These are phyloP conservation scores for Ligustrum vulgare DNA, from an alignment of 257 asterid species.

Conservation along the genomic window DNA sequence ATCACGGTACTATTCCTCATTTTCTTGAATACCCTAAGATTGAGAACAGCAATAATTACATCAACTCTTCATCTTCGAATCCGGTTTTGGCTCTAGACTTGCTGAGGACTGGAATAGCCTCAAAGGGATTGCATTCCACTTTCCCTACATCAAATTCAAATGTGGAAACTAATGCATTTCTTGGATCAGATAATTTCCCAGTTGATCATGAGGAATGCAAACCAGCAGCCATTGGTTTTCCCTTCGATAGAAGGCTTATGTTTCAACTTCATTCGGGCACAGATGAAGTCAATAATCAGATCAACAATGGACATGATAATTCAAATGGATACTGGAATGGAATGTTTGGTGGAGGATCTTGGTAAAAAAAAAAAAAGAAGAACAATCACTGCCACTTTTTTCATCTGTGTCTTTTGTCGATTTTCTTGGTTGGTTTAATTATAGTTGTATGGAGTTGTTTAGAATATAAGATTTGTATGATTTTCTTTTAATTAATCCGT, in stretches of 20 bases:
- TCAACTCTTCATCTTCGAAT: conserved; percentile 25
- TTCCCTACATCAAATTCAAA: conserved; percentile 25
- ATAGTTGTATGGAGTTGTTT: conserved; percentile 24
- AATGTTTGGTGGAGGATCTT: conserved; percentile 58
- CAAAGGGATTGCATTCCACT: conserved; percentile 28
- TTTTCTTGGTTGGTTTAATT: not conserved
- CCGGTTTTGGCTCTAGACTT: conserved; percentile 49
- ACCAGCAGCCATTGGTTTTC: conserved; percentile 39
- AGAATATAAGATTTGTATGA: not conserved
- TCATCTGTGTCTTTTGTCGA: not conserved
- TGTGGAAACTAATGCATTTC: conserved; percentile 31
- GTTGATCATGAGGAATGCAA: conserved; percentile 64
- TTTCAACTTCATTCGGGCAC: conserved; percentile 39
- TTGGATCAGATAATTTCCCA: conserved; percentile 38
- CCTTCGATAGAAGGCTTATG: conserved; percentile 46
- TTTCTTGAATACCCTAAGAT: conserved; percentile 49
- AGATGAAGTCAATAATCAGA: conserved; percentile 31
- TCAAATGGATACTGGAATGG: conserved; percentile 71
- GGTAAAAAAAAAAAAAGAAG: conserved; percentile 34
- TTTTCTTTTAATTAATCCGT: not conserved
- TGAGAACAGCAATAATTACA: conserved; percentile 24
- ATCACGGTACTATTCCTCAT: conserved; percentile 33
- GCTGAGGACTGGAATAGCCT: conserved; percentile 43
- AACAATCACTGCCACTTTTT: not conserved
- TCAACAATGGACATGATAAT: conserved; percentile 42